These are phyloP conservation scores for Edaphochlamys debaryana DNA, from an alignment of 139 green algal genomes.

Conservation along the genomic window DNA sequence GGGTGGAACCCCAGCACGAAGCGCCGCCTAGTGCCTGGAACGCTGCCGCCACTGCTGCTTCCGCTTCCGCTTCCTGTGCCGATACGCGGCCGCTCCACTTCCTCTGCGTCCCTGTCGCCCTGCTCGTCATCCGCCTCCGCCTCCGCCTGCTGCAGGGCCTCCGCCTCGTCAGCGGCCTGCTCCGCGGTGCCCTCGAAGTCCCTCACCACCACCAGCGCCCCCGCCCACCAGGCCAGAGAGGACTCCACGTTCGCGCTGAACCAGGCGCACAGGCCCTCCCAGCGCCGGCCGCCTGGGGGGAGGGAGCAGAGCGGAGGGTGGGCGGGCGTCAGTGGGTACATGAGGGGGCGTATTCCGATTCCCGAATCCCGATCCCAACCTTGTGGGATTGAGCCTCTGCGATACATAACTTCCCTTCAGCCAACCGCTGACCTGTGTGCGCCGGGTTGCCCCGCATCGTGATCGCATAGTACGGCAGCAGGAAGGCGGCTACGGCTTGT, in stretches of 20 bases:
- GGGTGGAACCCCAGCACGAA: slow-evolving; percentile 86
- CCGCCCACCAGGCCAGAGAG: slow-evolving; percentile 73
- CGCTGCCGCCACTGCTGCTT: not conserved
- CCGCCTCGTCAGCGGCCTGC: not conserved
- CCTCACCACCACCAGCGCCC: slow-evolving; percentile 61
- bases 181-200: slow-evolving; percentile 16
- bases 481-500: slow-evolving; percentile 32
- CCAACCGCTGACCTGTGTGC: slow-evolving; percentile 82
- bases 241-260: slow-evolving; percentile 65
- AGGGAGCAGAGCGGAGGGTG: too few species aligned
- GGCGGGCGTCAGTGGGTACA: too few species aligned
- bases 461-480: slow-evolving; percentile 74
- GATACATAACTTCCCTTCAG: too few species aligned
- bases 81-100: too few species aligned
- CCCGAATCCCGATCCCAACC: too few species aligned
- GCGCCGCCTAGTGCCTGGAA: too few species aligned
- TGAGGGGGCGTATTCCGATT: too few species aligned
- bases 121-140: not conserved
- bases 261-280: slow-evolving; percentile 69
- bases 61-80: not conserved
- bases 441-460: slow-evolving; percentile 66
- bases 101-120: not conserved
- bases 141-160: not conserved
- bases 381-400: too few species aligned
- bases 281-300: slow-evolving; percentile 71